phyloP scores from a whole-genome alignment of 306 rosid genomes.

The Vachellia collinsii region DNA sequence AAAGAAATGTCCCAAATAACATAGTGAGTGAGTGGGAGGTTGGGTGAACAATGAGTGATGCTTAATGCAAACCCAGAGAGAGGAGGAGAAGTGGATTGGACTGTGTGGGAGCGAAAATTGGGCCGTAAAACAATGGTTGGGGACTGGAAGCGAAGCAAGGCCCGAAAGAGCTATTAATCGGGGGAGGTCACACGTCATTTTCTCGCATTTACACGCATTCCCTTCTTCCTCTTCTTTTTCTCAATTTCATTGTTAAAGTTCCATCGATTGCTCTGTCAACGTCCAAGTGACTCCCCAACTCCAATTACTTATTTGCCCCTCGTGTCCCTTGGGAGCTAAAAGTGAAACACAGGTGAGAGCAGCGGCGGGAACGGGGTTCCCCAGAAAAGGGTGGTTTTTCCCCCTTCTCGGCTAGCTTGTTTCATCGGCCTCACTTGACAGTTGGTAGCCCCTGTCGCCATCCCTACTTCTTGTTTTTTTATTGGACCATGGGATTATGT shows the following conservation, averaged over 20 bases:
- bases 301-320: not conserved
- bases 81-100: not conserved
- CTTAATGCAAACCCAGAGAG: not conserved
- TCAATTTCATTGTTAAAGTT: not conserved
- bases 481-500: not conserved
- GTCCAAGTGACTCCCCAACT: not conserved
- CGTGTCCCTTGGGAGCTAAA: too few relatives aligned
- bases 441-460: conserved; percentile 13
- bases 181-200: conserved; percentile 47
- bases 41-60: not conserved
- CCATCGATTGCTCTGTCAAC: conserved; percentile 5
- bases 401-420: conserved; percentile 1
- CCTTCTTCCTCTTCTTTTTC: not conserved
- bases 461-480: not conserved
- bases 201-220: conserved; percentile 48
- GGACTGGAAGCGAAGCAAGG: conserved; percentile 44
- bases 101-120: conserved; percentile 20
- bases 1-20: too few relatives aligned
- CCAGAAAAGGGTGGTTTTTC: not conserved
- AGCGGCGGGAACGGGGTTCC: not conserved
- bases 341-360: not conserved
- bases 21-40: not conserved
- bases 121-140: conserved; percentile 46
- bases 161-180: conserved; percentile 50
- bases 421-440: conserved; percentile 15